phyloP scores from a whole-genome alignment of 2,329 filamentous ascomycete genomes.

The Epichloe baconii region DNA sequence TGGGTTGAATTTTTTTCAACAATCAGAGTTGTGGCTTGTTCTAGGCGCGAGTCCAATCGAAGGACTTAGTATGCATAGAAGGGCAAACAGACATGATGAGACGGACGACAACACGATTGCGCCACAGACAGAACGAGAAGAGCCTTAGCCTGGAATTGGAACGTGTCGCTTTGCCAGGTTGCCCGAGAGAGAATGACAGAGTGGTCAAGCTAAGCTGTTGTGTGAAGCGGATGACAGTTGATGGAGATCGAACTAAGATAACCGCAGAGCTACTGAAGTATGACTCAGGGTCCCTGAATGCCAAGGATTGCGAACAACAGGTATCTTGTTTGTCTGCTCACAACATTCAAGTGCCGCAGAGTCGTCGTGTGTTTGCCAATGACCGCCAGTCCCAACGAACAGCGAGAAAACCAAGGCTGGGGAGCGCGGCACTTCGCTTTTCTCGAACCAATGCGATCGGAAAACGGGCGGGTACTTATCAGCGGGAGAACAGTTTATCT shows the following conservation, averaged over 20 bases:
- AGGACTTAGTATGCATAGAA: slow-evolving; percentile 10
- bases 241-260: neutral
- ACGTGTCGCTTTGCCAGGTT: neutral
- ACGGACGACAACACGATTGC: neutral
- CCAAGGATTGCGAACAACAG: neutral
- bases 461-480: neutral
- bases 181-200: neutral
- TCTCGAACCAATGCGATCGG: neutral
- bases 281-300: neutral
- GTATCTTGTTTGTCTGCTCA: neutral
- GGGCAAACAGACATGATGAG: slow-evolving; percentile 12
- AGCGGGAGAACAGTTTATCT: neutral
- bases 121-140: neutral
- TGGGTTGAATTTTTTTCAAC: neutral
- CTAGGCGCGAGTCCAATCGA: slow-evolving; percentile 14
- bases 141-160: neutral
- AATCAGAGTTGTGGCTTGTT: neutral
- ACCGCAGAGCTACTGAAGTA: neutral
- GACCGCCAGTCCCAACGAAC: too few species aligned
- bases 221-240: neutral
- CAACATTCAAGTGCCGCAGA: neutral
- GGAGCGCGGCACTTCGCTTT: neutral
- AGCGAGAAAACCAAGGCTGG: too few species aligned
- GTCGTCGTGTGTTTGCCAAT: neutral
- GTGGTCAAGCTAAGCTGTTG: neutral